Base-by-base conservation (phyloP, 2,329 filamentous ascomycete genomes). In the Sporothrix dimorphospora region DNA sequence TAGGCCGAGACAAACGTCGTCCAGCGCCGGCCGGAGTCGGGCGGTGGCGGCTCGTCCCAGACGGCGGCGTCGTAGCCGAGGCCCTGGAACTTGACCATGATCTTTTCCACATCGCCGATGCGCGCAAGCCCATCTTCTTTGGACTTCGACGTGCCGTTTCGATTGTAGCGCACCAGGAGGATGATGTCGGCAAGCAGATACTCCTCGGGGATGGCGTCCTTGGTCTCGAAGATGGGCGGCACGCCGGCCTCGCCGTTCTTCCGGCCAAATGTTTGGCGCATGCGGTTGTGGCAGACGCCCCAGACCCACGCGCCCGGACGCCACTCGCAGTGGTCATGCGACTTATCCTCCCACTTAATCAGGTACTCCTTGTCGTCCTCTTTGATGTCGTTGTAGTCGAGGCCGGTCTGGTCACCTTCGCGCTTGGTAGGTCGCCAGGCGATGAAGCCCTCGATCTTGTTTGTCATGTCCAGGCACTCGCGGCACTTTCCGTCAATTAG, bases 341-440 rank as follows among this genome's bases (percentile, higher is more conserved):
- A 97, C 71, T 88, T 86, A 0, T 85, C 85, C 59, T 92, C 89
- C 93, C 94, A 98, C 79, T 96, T 97, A 76, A 99, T 83, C 2
- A 99, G 87, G 78, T 98, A 99, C 76, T 98, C 94, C 75, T 94
- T 94, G n/a, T 92, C 85, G 71, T 94, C 91, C 77, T 96, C 91
- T 12, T 82, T 80, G n/a, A 93, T 82, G 70, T 87, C 82, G 38
- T 88, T 82, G 65, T 85, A 85, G 24, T 30, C 42, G 27, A 49
- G 45, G 27, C 1, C 30, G 45, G 65, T 82, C 69, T 85, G 83
- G 1, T 86, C 88, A 4, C 84, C 78, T 2, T 38, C 57, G 8
- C 40, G 42, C 24, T 49, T 21, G n/a, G 8, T 47, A 0, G 94
- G 94, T 73, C 95, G 90, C 96, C 96, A 99, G 16, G 95, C 94